Evolutionary conservation across 768 basidiomycete species (phyloP), one percentile per base, ranked within the genome.

Genomic region (Tulasnella sp.): DNA sequence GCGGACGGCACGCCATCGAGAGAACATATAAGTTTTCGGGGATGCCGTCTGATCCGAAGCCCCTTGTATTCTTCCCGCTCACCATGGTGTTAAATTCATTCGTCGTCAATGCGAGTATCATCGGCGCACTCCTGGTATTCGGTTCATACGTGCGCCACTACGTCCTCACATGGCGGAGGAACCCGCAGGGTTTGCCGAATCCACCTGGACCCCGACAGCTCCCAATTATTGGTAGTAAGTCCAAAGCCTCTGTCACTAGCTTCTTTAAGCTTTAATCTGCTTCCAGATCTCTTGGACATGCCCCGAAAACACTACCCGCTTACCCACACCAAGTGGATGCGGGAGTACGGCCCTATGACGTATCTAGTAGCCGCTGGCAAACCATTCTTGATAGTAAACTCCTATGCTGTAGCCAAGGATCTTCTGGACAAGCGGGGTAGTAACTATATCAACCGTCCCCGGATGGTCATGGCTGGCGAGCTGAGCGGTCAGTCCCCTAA

Each of bases 171-270:
- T 24, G 60, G 12, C 5, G 60, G 24, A 64, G 60, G 24, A 64
- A 64, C 31, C 60, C 60, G 22, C 60, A 64, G 14, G 60, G 31
- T 24, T 64, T 73, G n/a, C 74, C 75, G n/a, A 80, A 42, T 18
- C 88, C 88, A 20, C 91, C 91, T 44, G 91, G 91, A 18, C 91
- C 91, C 1, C 87, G 83, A 73, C 87, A 88, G 9, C 85, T 87
- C n/a, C 90, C 90, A 41, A 80, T 91, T 41, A 84, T 91, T 48
- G 91, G 91, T 18, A 90, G 75, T 76, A 34, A 48, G 75, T 48
- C 41, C 18, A 31, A 12, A 40, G 24, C 16, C 12, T 75, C n/a
- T 9, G 8, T 42, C 12, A 42, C 8, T 1, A 18, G 20, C 31
- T 64, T 64, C 60, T n/a, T 64, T 28, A 14, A 50, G 7, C 16